These are phyloP conservation scores for Xylaria multiplex DNA, from an alignment of 2,329 filamentous ascomycete genomes.

Conservation along the genomic window DNA sequence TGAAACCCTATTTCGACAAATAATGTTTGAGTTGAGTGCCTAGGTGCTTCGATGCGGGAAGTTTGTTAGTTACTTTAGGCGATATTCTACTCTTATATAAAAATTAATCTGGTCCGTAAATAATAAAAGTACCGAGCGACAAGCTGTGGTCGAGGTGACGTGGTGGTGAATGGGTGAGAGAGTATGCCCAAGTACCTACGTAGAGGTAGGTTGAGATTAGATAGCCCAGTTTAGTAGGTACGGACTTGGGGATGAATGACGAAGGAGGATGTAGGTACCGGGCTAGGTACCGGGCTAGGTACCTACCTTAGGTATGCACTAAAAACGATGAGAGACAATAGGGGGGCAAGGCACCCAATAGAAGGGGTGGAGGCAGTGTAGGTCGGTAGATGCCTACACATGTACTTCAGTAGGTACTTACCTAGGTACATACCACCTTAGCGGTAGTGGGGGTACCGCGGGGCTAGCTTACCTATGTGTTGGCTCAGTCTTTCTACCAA, in stretches of 20 bases:
- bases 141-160: neutral
- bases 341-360: neutral
- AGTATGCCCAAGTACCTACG: neutral
- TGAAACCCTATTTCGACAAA: slow-evolving; percentile 32
- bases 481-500: neutral
- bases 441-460: too few relatives aligned
- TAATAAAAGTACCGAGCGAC: neutral
- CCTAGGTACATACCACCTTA: too few relatives aligned
- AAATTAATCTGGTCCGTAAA: slow-evolving; percentile 5
- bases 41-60: neutral
- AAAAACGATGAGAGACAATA: slow-evolving; percentile 4
- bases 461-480: too few relatives aligned
- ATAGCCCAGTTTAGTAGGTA: neutral
- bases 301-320: neutral
- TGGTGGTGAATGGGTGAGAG: slow-evolving; percentile 20
- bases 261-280: neutral
- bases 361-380: slow-evolving; percentile 16
- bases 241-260: neutral
- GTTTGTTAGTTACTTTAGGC: neutral
- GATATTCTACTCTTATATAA: slow-evolving; percentile 1
- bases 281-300: too few relatives aligned
- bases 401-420: too few relatives aligned
- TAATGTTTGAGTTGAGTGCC: neutral
- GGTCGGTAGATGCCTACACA: too few relatives aligned
- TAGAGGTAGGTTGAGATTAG: too few relatives aligned